A percentile compares a stretch with the other conserved stretches of the same genome.
These are phyloP conservation scores for Penicillium waksmanii DNA, from an alignment of 495 filamentous ascomycete species.

Conservation along the genomic window DNA sequence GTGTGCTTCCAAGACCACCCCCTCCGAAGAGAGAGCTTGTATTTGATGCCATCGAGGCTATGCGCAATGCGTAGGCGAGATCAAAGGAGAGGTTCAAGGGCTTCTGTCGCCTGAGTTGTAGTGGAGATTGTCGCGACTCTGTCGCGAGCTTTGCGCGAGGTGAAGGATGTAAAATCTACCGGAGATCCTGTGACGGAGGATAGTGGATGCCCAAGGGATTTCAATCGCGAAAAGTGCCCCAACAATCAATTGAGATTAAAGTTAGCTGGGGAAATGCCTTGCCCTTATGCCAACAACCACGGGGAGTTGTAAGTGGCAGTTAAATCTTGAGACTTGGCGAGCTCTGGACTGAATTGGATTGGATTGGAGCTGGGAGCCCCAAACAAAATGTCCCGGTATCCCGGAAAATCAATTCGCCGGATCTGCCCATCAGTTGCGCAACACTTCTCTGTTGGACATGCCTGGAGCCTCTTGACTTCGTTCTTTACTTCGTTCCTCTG, in stretches of 20 bases:
- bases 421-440: too few relatives aligned
- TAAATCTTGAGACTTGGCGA: neutral
- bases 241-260: neutral
- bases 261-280: neutral
- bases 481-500: neutral
- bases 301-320: neutral
- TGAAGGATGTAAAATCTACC: neutral
- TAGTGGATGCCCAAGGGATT: neutral
- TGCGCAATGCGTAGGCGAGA: neutral
- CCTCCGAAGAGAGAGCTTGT: conserved; percentile 43
- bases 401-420: conserved; percentile 11
- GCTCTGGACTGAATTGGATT: neutral
- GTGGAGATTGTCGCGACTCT: conserved; percentile 1
- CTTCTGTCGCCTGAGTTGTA: neutral
- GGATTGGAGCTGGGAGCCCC: neutral
- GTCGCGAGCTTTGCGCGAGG: neutral
- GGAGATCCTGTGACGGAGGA: neutral
- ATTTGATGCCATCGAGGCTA: conserved; percentile 29
- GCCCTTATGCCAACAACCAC: conserved; percentile 1
- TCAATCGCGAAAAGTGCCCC: neutral
- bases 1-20: conserved; percentile 34
- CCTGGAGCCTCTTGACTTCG: neutral
- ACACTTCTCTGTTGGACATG: too few relatives aligned
- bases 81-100: neutral
- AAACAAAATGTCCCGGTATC: conserved; percentile 12